Base-by-base conservation (phyloP, 805 yeast genomes). In the Wickerhamomyces chambardii region DNA sequence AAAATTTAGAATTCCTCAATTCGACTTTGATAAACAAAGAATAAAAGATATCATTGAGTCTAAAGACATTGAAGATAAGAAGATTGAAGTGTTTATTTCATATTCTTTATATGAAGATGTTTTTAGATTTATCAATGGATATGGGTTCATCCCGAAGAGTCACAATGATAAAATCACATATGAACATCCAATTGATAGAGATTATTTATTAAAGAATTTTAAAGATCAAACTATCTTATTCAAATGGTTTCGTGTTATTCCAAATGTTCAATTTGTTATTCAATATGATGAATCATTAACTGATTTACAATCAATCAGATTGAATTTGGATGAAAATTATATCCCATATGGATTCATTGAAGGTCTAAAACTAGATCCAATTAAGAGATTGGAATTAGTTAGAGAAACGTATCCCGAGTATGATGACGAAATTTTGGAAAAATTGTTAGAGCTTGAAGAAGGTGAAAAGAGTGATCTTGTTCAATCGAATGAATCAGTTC, bases 141-240 rank as follows among this genome's bases (percentile, higher is more conserved):
- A 72, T 45, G 76, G 77, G 1, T 72, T 72, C 41, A 45, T 66
- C 4, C 77, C 77, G 6, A 41, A 33, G 9, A 46, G 54, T 28
- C 30, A 31, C 7, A 41, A 32, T 2, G 33, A 30, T 15, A 37
- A 43, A 2, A 37, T 53, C 27, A 37, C 58, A 7, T 48, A 55
- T 36, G 70, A 66, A n/a, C 41, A 58, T 5, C 58, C 65, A 3
- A 47, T 64, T 17, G 52, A 50, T 27, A 40, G 54, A 25, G 46
- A 40, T 10, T 54, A 41, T 26, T 12, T 47, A 11, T 30, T 21
- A 11, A 29, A 32, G 2, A 15, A 32, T 5, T 39, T 29, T 30
- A 32, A 40, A 9, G 40, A 49, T 15, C 30, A 56, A 15, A 50
- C 55, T 5, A 22, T 42, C 1, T 44, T 64, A 16, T 54, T 59